Conservation (phyloP, 768 basidiomycete species). For the Suillus cothurnatus region DNA sequence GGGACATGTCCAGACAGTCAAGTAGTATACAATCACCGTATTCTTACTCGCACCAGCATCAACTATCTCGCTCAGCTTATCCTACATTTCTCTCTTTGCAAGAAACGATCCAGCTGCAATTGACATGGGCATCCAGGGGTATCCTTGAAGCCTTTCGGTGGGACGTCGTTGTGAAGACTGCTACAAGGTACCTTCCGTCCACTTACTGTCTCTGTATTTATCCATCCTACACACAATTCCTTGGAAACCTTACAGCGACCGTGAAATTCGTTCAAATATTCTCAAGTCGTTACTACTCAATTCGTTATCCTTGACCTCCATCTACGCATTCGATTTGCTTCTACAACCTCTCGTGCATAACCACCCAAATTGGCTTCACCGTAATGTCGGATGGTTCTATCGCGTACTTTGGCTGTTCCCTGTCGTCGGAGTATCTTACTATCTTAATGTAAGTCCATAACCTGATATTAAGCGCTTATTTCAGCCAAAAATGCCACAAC, state of each 20-base stretch:
- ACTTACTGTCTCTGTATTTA: constrained; percentile 11
- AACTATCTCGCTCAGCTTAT: constrained; percentile 56
- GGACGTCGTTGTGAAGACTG: constrained; percentile 60
- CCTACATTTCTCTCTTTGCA: constrained; percentile 68
- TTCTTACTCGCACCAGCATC: constrained; percentile 22
- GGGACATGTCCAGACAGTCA: constrained; percentile 28
- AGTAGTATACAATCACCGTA: constrained; percentile 26
- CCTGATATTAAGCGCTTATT: neutral
- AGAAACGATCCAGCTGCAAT: constrained; percentile 61
- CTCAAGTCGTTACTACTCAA: constrained; percentile 79
- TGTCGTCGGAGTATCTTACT: constrained; percentile 72
- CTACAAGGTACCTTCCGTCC: constrained; percentile 51
- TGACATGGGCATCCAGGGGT: constrained; percentile 59
- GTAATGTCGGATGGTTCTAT: constrained; percentile 77
- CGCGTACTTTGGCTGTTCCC: constrained; percentile 81
- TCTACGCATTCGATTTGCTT: constrained; percentile 75
- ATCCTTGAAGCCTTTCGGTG: constrained; percentile 74
- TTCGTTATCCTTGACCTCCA: constrained; percentile 65
- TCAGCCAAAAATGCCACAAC: neutral
- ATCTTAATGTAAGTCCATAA: constrained; percentile 68
- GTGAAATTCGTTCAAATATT: constrained; percentile 73
- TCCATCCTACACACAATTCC: constrained; percentile 13
- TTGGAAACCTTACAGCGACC: constrained; percentile 50
- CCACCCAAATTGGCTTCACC: constrained; percentile 66
- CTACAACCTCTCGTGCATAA: constrained; percentile 67